Percentiles rank a stretch among this genome's conserved stretches.
These are phyloP conservation scores for Castanea sativa DNA, from an alignment of 306 rosid genomes.

Conservation along the genomic window DNA sequence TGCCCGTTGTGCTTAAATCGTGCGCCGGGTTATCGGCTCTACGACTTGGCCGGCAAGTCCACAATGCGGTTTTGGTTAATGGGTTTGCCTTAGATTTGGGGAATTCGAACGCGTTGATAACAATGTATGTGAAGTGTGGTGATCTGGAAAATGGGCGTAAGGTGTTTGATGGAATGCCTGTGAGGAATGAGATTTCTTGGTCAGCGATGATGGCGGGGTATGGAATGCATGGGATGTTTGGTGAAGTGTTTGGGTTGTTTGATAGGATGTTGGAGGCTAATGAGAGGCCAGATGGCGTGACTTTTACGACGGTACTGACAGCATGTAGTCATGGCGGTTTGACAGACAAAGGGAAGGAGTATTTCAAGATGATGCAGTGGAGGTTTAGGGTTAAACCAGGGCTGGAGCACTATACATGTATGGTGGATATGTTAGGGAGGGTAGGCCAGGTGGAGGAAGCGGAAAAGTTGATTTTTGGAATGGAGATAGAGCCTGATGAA, in stretches of 20 bases:
- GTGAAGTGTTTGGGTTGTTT: slow-evolving; percentile 57
- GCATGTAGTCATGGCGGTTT: slow-evolving; percentile 78
- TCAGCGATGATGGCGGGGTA: slow-evolving; percentile 57
- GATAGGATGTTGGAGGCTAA: slow-evolving; percentile 53
- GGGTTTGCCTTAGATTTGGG: slow-evolving; percentile 55
- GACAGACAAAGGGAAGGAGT: slow-evolving; percentile 46
- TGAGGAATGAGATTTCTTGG: slow-evolving; percentile 49
- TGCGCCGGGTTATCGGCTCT: slow-evolving; percentile 50
- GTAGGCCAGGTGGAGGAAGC: slow-evolving; percentile 69
- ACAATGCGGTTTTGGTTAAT: slow-evolving; percentile 47
- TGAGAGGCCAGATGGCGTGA: slow-evolving; percentile 46
- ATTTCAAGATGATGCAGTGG: slow-evolving; percentile 55
- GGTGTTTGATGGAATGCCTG: slow-evolving; percentile 57
- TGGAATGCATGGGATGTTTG: slow-evolving; percentile 54
- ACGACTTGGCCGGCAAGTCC: slow-evolving; percentile 54
- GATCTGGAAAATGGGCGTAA: slow-evolving; percentile 40
- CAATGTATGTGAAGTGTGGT: slow-evolving; percentile 58
- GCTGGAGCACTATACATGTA: slow-evolving; percentile 60
- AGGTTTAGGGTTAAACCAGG: slow-evolving; percentile 48
- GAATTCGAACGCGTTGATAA: slow-evolving; percentile 56
- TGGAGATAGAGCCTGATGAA: slow-evolving; percentile 55
- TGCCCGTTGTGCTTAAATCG: slow-evolving; percentile 57
- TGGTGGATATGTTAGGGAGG: slow-evolving; percentile 85
- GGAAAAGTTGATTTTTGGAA: slow-evolving; percentile 46
- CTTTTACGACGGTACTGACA: slow-evolving; percentile 48